Percentiles rank a stretch among this genome's conserved stretches.
phyloP scores from a whole-genome alignment of 2,329 filamentous ascomycete genomes.

The Cordyceps militaris region DNA sequence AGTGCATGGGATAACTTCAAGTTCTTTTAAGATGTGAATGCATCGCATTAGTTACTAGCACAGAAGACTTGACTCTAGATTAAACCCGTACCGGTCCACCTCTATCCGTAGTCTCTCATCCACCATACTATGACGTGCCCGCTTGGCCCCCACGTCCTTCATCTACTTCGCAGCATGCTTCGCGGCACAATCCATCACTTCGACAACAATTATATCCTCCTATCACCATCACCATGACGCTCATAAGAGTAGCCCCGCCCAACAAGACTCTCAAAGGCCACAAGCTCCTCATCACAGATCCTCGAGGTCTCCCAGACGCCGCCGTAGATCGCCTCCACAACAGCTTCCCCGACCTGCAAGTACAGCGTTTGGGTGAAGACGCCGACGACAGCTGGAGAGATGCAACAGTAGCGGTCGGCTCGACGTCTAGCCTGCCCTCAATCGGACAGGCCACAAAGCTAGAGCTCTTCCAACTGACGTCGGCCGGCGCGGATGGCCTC shows the following conservation, averaged over 20 bases:
- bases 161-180: no score
- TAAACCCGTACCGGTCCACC: no score
- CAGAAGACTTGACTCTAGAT: no score
- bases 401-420: slow-evolving; percentile 43
- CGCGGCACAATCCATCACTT: no score
- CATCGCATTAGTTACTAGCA: no score
- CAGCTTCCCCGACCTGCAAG: slow-evolving; percentile 37
- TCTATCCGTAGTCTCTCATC: no score
- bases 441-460: slow-evolving; percentile 38
- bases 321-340: slow-evolving; percentile 31
- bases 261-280: slow-evolving; percentile 41
- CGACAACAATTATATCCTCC: background rate
- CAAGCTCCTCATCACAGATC: slow-evolving; percentile 38
- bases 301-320: slow-evolving; percentile 23
- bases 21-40: no score
- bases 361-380: slow-evolving; percentile 30
- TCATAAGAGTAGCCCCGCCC: background rate
- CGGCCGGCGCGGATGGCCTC: slow-evolving; percentile 47
- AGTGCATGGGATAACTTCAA: no score
- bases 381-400: slow-evolving; percentile 29
- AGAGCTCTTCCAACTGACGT: slow-evolving; percentile 46
- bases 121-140: background rate
- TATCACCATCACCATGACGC: slow-evolving; percentile 12
- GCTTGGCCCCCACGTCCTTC: no score
- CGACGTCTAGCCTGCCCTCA: slow-evolving; percentile 33